phyloP scores from a whole-genome alignment of 371 early-diverging fungal genomes.

The Capniomyces stellatus region DNA sequence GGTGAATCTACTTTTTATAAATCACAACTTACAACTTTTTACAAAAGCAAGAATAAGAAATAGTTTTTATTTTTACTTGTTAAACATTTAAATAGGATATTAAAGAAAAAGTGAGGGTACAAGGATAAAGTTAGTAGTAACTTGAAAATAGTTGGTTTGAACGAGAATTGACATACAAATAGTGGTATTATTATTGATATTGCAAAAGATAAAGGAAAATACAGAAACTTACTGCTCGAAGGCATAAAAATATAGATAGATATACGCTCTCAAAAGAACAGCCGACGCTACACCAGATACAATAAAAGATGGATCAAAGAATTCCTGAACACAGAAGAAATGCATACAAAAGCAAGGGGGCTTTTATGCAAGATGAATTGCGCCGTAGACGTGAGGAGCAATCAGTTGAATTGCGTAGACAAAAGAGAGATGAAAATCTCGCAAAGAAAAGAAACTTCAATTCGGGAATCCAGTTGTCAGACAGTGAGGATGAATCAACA shows the following conservation, averaged over 20 bases:
- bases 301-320: conserved; percentile 9
- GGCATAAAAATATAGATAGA: too few relatives aligned
- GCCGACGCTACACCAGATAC: neutral
- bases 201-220: neutral
- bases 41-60: too few relatives aligned
- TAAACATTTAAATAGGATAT: too few relatives aligned
- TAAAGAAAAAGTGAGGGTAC: too few relatives aligned
- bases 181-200: too few relatives aligned
- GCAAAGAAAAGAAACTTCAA: conserved; percentile 81
- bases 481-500: conserved; percentile 72
- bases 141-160: too few relatives aligned
- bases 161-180: too few relatives aligned
- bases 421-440: conserved; percentile 86
- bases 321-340: conserved; percentile 39
- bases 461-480: conserved; percentile 33
- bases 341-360: conserved; percentile 69
- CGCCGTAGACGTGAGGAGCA: conserved; percentile 84
- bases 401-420: conserved; percentile 85
- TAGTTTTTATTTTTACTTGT: too few relatives aligned
- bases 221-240: neutral
- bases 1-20: too few relatives aligned
- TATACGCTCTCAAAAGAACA: too few relatives aligned
- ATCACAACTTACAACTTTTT: too few relatives aligned
- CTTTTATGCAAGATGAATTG: conserved; percentile 78
- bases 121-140: too few relatives aligned